phyloP scores from a whole-genome alignment of 768 basidiomycete species.

The Termitomyces sp. region DNA sequence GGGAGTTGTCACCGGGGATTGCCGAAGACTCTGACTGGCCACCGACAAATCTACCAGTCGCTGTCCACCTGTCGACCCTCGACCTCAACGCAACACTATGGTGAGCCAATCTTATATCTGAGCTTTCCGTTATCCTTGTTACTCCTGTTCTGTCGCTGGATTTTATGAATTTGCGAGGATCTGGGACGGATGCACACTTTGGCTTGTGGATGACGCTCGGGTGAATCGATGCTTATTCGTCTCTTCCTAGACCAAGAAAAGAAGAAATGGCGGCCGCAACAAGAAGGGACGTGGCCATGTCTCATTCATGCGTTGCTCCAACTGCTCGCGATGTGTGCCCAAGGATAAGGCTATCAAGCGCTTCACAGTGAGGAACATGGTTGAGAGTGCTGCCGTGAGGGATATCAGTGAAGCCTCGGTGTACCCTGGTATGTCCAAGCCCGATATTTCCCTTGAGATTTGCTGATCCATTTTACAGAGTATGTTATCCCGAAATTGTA shows the following conservation, averaged over 20 bases:
- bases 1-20: constrained; percentile 21
- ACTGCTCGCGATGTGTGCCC: constrained; percentile 96
- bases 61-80: constrained; percentile 31
- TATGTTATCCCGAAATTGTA: constrained; percentile 96
- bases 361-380: constrained; percentile 99
- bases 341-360: constrained; percentile 99
- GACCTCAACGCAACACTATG: constrained; percentile 33
- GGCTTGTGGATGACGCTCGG: constrained; percentile 28
- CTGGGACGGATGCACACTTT: constrained; percentile 30
- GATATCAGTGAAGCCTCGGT: constrained; percentile 96
- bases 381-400: constrained; percentile 95
- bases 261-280: constrained; percentile 99
- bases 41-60: constrained; percentile 23
- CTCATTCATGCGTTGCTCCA: constrained; percentile 92
- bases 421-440: constrained; percentile 66
- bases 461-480: constrained; percentile 42
- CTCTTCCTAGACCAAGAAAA: constrained; percentile 83
- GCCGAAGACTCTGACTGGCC: constrained; percentile 20
- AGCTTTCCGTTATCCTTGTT: neutral
- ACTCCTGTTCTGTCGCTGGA: constrained; percentile 6
- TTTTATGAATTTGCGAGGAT: constrained; percentile 15
- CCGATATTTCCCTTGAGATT: neutral
- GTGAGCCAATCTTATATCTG: constrained; percentile 23
- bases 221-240: constrained; percentile 7
- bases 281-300: constrained; percentile 99